Base-by-base conservation (phyloP, 2,329 filamentous ascomycete genomes). In the Myriosclerotinia duriaeana region DNA sequence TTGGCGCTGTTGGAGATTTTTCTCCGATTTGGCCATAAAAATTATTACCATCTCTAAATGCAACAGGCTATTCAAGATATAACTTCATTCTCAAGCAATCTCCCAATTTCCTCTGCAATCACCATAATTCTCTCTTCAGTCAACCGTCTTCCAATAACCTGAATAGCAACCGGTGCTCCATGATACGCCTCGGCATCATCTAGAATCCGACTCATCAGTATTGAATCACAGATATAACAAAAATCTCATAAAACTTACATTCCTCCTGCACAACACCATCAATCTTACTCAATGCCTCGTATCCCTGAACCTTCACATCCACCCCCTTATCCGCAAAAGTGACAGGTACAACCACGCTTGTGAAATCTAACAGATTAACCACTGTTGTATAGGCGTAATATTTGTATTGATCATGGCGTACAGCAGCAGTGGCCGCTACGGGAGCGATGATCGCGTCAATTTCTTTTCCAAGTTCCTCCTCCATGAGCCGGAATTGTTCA, bases 301-400 rank as follows among this genome's bases (percentile, higher is more conserved):
- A 74, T 5, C 30, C 62, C 17, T 66, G 64, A 38, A 68, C 65
- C 5, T 26, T 56, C n/a, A 65, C 50, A 66, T 81, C 79, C 1
- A 79, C 62, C 0, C 59, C 67, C 71, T 78, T 79, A 66, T 81
- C 78, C 0, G 78, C 79, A 61, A 76, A 78, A 0, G 78, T 79
- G 4, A 82, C 78, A 0, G 80, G 80, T 0, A 82, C 75, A 17
- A 80, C 78, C 2, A 80, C 78, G 54, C 76, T 79, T 2, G 79
- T 73, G 36, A 74, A 72, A 66, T 77, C 74, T 1, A 75, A 42
- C 38, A 75, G 44, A 55, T 75, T 75, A 9, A 72, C 68, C 14
- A 68, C 69, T 64, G 59, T 71, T 0, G 72, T 66, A 64, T 74
- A 75, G 0, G 68, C 72, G 52, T 72, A 72, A 30, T 71, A 72